These are phyloP conservation scores for Flammula alnicola DNA, from an alignment of 1,284 basidiomycete species.

Conservation along the genomic window DNA sequence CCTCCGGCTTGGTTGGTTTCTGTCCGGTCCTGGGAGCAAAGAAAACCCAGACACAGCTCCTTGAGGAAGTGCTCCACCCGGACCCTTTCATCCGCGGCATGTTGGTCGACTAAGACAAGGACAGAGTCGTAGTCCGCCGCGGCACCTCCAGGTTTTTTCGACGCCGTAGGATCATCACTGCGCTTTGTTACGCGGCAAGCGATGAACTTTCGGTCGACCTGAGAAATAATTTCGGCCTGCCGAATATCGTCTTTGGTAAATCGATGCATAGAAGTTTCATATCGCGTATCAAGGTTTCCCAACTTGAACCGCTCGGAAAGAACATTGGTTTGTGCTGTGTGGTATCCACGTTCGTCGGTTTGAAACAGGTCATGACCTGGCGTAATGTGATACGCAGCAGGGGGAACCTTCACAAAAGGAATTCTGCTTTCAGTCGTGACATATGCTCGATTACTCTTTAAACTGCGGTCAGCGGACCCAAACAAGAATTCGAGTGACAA, in stretches of 20 bases:
- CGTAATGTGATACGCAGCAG: conserved; percentile 18
- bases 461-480: conserved; percentile 47
- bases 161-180: conserved; percentile 12
- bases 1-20: conserved; percentile 32
- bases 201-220: conserved; percentile 91
- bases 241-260: conserved; percentile 60
- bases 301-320: conserved; percentile 14
- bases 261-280: conserved; percentile 25
- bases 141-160: conserved; percentile 14
- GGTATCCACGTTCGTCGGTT: conserved; percentile 15
- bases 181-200: conserved; percentile 59
- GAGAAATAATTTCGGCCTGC: conserved; percentile 67
- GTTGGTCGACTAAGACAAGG: conserved; percentile 91
- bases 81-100: conserved; percentile 93
- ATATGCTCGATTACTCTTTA: conserved; percentile 58
- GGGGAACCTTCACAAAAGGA: conserved; percentile 39
- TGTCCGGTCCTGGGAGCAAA: conserved; percentile 37
- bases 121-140: conserved; percentile 25
- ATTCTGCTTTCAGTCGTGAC: conserved; percentile 49
- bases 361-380: conserved; percentile 6
- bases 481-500: conserved; percentile 10
- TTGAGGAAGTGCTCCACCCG: conserved; percentile 85
- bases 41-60: conserved; percentile 70
- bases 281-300: conserved; percentile 15
- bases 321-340: conserved; percentile 20